These are phyloP conservation scores for Boletellus deceptivus DNA, from an alignment of 1,284 basidiomycete genomes.

Conservation along the genomic window DNA sequence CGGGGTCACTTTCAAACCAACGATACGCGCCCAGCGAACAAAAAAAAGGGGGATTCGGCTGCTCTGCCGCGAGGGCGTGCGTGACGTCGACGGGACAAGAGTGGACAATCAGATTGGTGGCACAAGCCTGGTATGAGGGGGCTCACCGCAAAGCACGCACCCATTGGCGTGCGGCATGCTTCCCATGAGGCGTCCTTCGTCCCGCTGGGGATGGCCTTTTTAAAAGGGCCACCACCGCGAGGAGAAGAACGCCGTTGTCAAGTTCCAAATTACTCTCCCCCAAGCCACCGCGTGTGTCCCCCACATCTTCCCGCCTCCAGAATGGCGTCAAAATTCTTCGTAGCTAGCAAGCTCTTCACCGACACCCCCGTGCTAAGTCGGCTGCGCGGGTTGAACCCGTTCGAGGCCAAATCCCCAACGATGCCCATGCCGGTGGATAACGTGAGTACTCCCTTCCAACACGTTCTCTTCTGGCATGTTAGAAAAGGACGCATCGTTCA, in stretches of 20 bases:
- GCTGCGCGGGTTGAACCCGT: conserved; percentile 27
- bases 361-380: conserved; percentile 24
- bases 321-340: conserved; percentile 30
- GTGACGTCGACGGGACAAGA: conserved; percentile 11
- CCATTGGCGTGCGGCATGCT: conserved; percentile 25
- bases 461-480: background rate
- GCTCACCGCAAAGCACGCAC: conserved; percentile 19
- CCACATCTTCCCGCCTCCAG: conserved; percentile 3
- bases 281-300: conserved; percentile 12
- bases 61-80: conserved; percentile 4
- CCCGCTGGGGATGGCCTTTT: conserved; percentile 15
- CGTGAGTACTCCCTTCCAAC: conserved; percentile 14
- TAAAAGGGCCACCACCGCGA: conserved; percentile 20
- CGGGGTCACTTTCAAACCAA: background rate
- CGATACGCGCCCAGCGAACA: conserved; percentile 1
- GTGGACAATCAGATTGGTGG: conserved; percentile 14
- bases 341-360: conserved; percentile 20
- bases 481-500: background rate
- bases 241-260: conserved; percentile 23
- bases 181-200: conserved; percentile 27
- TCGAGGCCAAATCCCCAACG: conserved; percentile 20
- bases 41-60: conserved; percentile 2
- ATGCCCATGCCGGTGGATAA: conserved; percentile 32
- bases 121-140: conserved; percentile 3
- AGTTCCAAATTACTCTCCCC: conserved; percentile 16